Conservation (phyloP, 2,329 filamentous ascomycete species). For the Diplodia seriata region DNA sequence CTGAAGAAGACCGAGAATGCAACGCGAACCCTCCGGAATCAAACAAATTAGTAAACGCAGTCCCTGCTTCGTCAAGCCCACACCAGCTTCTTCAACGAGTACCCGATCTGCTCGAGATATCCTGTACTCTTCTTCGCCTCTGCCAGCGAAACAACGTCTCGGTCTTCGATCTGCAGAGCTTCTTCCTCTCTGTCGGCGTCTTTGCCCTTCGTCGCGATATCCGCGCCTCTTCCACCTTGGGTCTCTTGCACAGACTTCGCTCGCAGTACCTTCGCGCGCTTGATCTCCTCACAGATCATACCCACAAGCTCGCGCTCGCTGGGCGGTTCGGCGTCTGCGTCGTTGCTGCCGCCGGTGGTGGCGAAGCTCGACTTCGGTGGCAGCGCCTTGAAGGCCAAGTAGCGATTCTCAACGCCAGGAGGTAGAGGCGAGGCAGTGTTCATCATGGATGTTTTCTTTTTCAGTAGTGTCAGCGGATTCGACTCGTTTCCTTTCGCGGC, state of each 20-base stretch:
- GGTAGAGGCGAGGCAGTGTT: constrained; percentile 34
- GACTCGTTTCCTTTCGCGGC: neutral
- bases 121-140: constrained; percentile 90
- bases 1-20: neutral
- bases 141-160: constrained; percentile 79
- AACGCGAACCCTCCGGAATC: neutral
- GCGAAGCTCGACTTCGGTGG: constrained; percentile 55
- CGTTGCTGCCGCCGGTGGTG: constrained; percentile 32
- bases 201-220: constrained; percentile 46
- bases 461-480: constrained; percentile 27
- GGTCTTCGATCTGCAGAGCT: constrained; percentile 57
- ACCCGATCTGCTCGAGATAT: constrained; percentile 82
- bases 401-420: constrained; percentile 38
- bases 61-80: constrained; percentile 66
- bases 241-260: constrained; percentile 41
- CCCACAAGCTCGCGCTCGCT: constrained; percentile 64
- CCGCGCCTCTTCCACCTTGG: constrained; percentile 50
- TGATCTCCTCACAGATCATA: constrained; percentile 77
- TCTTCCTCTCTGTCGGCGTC: constrained; percentile 37
- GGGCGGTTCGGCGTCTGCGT: constrained; percentile 43
- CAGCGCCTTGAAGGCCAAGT: constrained; percentile 65
- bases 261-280: constrained; percentile 64
- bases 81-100: constrained; percentile 91
- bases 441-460: constrained; percentile 35
- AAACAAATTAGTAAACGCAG: neutral